These are phyloP conservation scores for Dactylellina cionopaga DNA, from an alignment of 2,329 filamentous ascomycete genomes.

Conservation along the genomic window DNA sequence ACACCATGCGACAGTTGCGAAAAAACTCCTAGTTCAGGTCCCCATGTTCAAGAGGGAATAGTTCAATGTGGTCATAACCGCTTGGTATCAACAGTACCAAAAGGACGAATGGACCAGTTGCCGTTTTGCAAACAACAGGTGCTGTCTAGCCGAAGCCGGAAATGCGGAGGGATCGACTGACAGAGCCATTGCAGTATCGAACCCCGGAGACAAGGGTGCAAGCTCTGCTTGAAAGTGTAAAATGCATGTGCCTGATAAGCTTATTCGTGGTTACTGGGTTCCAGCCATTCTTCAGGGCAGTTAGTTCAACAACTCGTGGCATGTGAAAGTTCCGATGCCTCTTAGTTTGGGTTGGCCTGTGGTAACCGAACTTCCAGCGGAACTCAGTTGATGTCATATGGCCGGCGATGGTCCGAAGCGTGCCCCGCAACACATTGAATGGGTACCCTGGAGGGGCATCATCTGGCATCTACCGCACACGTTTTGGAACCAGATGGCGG, in stretches of 20 bases:
- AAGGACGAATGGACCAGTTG: conserved; percentile 53
- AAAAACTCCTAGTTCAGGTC: conserved; percentile 15
- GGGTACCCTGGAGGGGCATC: conserved; percentile 32
- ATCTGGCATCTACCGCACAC: too few species aligned
- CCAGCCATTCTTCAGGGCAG: conserved; percentile 9
- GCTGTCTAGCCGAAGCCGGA: conserved; percentile 52
- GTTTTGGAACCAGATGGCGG: too few species aligned
- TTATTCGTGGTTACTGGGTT: conserved; percentile 42
- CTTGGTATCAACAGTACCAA: conserved; percentile 21
- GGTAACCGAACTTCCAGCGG: conserved; percentile 44
- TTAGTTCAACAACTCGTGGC: not conserved
- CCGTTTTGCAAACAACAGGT: conserved; percentile 34
- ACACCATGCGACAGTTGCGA: conserved; percentile 31
- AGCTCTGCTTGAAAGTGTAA: conserved; percentile 10
- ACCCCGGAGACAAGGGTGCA: conserved; percentile 51
- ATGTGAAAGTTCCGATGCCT: conserved; percentile 50
- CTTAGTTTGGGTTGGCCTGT: conserved; percentile 24
- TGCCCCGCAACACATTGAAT: conserved; percentile 49
- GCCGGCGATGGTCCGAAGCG: conserved; percentile 50
- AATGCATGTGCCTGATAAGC: conserved; percentile 52
- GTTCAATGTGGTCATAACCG: conserved; percentile 40
- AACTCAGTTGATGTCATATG: conserved; percentile 45
- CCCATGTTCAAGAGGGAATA: not conserved
- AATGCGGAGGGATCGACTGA: conserved; percentile 49
- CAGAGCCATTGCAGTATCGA: conserved; percentile 19